Percentiles rank a stretch among this genome's conserved stretches.
Conservation (phyloP, 2,329 filamentous ascomycete species). For the Blastomyces gilchristii region DNA sequence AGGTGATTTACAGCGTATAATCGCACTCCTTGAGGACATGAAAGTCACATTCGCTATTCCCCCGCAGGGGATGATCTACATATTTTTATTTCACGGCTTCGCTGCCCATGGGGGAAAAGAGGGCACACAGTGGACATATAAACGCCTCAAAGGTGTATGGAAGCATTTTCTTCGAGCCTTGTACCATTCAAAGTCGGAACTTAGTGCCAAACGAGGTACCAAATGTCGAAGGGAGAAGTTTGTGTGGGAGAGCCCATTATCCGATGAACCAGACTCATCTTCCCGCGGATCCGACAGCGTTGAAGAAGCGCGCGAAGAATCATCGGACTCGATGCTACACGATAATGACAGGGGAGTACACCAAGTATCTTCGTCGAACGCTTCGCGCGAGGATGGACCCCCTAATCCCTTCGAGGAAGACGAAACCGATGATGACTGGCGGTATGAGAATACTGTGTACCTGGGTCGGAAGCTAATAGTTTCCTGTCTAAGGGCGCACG, state of each 20-base stretch:
- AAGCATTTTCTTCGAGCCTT: slow-evolving; percentile 47
- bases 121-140: slow-evolving; percentile 60
- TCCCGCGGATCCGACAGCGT: not conserved
- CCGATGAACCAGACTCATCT: not conserved
- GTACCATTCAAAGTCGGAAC: slow-evolving; percentile 26
- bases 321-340: not conserved
- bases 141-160: slow-evolving; percentile 60
- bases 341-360: not conserved
- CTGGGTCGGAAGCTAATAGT: slow-evolving; percentile 33
- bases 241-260: slow-evolving; percentile 11
- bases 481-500: slow-evolving; percentile 32
- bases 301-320: not conserved
- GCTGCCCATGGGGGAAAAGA: slow-evolving; percentile 56
- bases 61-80: slow-evolving; percentile 65
- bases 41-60: slow-evolving; percentile 52
- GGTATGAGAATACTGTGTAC: slow-evolving; percentile 33
- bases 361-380: not conserved
- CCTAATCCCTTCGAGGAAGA: slow-evolving; percentile 11
- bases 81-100: slow-evolving; percentile 77
- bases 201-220: slow-evolving; percentile 12
- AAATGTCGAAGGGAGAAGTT: slow-evolving; percentile 13
- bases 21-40: slow-evolving; percentile 72
- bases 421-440: slow-evolving; percentile 21
- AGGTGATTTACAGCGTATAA: slow-evolving; percentile 63
- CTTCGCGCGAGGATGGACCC: not conserved